Base-by-base conservation (phyloP, 2,329 filamentous ascomycete species). In the Phaeoacremonium minimum region DNA sequence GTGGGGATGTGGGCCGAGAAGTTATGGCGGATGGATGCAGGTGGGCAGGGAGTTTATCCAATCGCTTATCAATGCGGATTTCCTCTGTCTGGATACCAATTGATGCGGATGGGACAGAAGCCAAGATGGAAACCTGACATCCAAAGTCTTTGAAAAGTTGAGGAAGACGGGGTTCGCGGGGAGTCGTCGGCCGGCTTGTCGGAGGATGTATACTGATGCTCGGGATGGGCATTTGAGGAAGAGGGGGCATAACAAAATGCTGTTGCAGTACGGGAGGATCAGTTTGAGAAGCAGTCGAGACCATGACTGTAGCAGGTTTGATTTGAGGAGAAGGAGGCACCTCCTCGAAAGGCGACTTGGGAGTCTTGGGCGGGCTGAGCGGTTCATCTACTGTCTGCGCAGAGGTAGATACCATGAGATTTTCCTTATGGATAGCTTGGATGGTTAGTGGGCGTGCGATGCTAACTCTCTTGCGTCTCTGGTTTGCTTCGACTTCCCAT, bases 121-220 rank as follows among this genome's bases (percentile, higher is more conserved):
- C 51, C 9, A 71, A 58, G 33, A 80, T 66, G 26, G 73, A 72
- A 17, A 89, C 88, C 60, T 98, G 93, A 50, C 85, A 91, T 14
- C 80, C 82, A 45, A 85, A 80, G 59, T 88, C 88, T 57, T 89
- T 96, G 43, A 80, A 80, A 38, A 90, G 81, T 36, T 89, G 89
- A 18, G 95, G 81, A 37, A 95, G 76, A 6, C 81, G 73, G 35
- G 83, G 81, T 46, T 83, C 78, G 32, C 75, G 77, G 3, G 88
- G 88, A 3, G 88, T 89, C 5, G 82, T 71, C n/a, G 91, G 89
- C 32, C 85, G 78, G 37, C 88, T 95, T 4, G 75, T 80, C 1
- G 93, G 91, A 19, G 93, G 93, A 48, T 95, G 86, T 35, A 98
- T 87, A 38, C 87, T 85, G 54, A 98, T 98, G 50, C 83, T 86